A percentile compares a stretch with the other conserved stretches of the same genome.
phyloP scores from a whole-genome alignment of 768 basidiomycete genomes.

The Trametes cingulata region DNA sequence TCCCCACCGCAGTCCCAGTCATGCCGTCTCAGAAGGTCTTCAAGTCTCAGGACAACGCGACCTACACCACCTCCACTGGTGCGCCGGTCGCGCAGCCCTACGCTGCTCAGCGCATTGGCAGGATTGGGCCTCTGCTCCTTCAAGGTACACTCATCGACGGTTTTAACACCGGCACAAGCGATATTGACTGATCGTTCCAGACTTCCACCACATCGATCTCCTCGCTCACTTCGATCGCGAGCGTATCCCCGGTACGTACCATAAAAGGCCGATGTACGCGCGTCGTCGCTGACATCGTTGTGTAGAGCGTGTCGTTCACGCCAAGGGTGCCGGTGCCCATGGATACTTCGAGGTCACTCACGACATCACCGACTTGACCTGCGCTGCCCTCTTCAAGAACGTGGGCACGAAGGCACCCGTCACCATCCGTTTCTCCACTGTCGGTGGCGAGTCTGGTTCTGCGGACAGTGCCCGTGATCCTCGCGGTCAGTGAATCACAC shows the following conservation, averaged over 20 bases:
- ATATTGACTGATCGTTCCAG: conserved; percentile 40
- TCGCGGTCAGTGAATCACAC: conserved; percentile 38
- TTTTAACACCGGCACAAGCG: not conserved
- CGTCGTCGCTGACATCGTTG: not conserved
- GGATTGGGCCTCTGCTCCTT: conserved; percentile 79
- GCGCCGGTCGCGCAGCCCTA: conserved; percentile 77
- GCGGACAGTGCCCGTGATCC: conserved; percentile 94
- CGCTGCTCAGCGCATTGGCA: conserved; percentile 72
- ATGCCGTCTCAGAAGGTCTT: conserved; percentile 71
- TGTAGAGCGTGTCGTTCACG: conserved; percentile 85
- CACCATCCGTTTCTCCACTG: conserved; percentile 92
- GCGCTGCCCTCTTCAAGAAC: conserved; percentile 62
- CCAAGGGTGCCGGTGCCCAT: conserved; percentile 91
- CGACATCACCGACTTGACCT: conserved; percentile 79
- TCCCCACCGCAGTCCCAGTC: not conserved
- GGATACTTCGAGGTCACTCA: conserved; percentile 92
- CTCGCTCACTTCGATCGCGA: conserved; percentile 94
- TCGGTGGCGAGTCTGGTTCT: conserved; percentile 85
- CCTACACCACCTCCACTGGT: conserved; percentile 88
- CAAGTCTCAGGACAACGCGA: conserved; percentile 52
- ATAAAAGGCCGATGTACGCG: not conserved
- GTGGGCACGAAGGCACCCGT: conserved; percentile 68
- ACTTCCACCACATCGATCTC: conserved; percentile 87
- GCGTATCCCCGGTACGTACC: conserved; percentile 67
- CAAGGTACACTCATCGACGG: conserved; percentile 56